Conservation (phyloP, 352 stramenopile species). For the Phytophthora chlamydospora region DNA sequence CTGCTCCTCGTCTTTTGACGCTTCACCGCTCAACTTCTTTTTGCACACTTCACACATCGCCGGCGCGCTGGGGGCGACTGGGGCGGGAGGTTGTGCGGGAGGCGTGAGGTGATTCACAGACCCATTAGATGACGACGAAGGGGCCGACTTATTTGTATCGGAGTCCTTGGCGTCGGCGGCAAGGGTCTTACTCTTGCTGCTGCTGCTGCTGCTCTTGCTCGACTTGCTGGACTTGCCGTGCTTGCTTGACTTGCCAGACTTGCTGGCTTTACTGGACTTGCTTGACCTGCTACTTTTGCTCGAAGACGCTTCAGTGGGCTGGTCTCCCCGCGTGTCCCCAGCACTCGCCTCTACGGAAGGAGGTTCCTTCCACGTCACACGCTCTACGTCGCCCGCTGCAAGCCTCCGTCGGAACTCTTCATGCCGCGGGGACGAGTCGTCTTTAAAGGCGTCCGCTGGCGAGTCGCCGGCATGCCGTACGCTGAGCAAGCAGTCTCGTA, state of each 20-base stretch:
- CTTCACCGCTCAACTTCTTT: slow-evolving; percentile 58
- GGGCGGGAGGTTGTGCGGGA: slow-evolving; percentile 16
- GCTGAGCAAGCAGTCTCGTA: slow-evolving; percentile 81
- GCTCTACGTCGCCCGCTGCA: slow-evolving; percentile 63
- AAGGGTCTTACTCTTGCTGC: slow-evolving; percentile 29
- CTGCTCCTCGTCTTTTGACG: slow-evolving; percentile 32
- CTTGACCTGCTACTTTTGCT: slow-evolving; percentile 31
- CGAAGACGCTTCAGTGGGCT: slow-evolving; percentile 14
- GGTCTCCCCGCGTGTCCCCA: slow-evolving; percentile 11
- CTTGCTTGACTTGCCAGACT: slow-evolving; percentile 33
- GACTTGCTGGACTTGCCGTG: slow-evolving; percentile 33
- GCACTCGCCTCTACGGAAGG: slow-evolving; percentile 37
- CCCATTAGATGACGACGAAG: slow-evolving; percentile 25
- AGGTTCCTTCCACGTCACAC: slow-evolving; percentile 80
- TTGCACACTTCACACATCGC: slow-evolving; percentile 67
- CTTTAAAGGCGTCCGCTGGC: slow-evolving; percentile 51
- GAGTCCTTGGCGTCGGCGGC: slow-evolving; percentile 23
- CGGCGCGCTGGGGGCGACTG: slow-evolving; percentile 36
- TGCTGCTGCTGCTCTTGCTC: slow-evolving; percentile 30
- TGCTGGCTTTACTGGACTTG: slow-evolving; percentile 42
- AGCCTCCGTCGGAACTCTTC: slow-evolving; percentile 79
- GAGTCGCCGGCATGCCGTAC: slow-evolving; percentile 58
- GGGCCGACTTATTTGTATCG: slow-evolving; percentile 20
- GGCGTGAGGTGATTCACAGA: slow-evolving; percentile 26
- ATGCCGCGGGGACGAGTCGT: slow-evolving; percentile 50